Conservation (phyloP, 2,329 filamentous ascomycete species). For the Fusarium sp. region DNA sequence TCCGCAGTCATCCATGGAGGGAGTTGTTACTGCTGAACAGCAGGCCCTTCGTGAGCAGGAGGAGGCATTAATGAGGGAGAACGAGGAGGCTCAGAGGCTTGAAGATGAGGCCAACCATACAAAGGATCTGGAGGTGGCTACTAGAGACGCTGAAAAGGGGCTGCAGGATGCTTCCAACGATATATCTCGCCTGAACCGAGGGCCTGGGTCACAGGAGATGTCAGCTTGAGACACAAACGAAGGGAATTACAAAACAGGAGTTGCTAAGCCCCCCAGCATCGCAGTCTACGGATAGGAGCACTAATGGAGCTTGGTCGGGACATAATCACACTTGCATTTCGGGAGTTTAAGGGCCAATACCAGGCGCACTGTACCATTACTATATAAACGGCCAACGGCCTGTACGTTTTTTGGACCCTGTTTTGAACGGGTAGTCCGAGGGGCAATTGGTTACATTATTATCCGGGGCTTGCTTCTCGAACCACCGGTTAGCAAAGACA, state of each 20-base stretch:
- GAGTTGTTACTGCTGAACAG: slow-evolving; percentile 55
- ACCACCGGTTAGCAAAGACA: background rate
- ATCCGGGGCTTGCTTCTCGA: slow-evolving; percentile 1
- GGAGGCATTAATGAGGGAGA: slow-evolving; percentile 62
- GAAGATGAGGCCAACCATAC: slow-evolving; percentile 58
- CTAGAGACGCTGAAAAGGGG: slow-evolving; percentile 39
- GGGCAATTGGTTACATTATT: slow-evolving; percentile 7
- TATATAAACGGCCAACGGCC: slow-evolving; percentile 28
- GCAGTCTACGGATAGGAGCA: slow-evolving; percentile 36
- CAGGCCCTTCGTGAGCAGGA: slow-evolving; percentile 61
- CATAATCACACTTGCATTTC: slow-evolving; percentile 40
- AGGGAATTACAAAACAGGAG: slow-evolving; percentile 37
- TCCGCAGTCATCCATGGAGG: slow-evolving; percentile 53
- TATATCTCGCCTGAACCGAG: slow-evolving; percentile 18
- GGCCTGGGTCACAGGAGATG: slow-evolving; percentile 21
- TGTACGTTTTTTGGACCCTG: slow-evolving; percentile 17
- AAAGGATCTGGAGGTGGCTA: slow-evolving; percentile 42
- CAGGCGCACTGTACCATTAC: slow-evolving; percentile 39
- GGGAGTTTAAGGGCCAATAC: slow-evolving; percentile 38
- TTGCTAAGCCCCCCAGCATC: slow-evolving; percentile 34
- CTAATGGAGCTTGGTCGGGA: slow-evolving; percentile 38
- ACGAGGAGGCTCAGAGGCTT: slow-evolving; percentile 65
- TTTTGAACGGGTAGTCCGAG: background rate
- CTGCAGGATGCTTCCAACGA: slow-evolving; percentile 19
- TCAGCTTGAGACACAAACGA: slow-evolving; percentile 23